phyloP scores from a whole-genome alignment of 805 yeast species.

The Komagataella kurtzmanii region DNA sequence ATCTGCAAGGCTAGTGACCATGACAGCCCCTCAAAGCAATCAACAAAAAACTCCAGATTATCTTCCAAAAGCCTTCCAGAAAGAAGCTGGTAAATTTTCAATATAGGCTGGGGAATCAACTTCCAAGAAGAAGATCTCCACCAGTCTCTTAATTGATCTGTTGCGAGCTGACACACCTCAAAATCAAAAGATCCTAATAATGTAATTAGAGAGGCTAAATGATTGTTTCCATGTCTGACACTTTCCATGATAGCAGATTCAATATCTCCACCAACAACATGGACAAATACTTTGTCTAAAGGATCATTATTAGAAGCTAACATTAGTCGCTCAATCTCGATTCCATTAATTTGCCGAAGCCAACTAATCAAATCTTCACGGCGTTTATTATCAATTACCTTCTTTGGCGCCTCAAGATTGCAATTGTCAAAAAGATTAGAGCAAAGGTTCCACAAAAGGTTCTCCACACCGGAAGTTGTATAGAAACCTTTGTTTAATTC shows the following conservation, averaged over 20 bases:
- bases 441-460: slow-evolving; percentile 37
- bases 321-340: slow-evolving; percentile 19
- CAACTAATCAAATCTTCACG: slow-evolving; percentile 39
- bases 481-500: slow-evolving; percentile 11
- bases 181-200: slow-evolving; percentile 60
- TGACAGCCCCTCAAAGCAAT: slow-evolving; percentile 31
- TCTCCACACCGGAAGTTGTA: slow-evolving; percentile 11
- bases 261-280: slow-evolving; percentile 41
- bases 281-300: slow-evolving; percentile 36
- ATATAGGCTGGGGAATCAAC: slow-evolving; percentile 37
- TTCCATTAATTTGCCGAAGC: slow-evolving; percentile 33
- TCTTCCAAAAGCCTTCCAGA: slow-evolving; percentile 31
- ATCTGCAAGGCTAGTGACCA: slow-evolving; percentile 58
- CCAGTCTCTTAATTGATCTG: slow-evolving; percentile 59
- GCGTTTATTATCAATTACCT: slow-evolving; percentile 13
- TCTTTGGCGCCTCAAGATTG: neutral
- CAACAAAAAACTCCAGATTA: slow-evolving; percentile 11
- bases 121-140: slow-evolving; percentile 21
- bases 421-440: slow-evolving; percentile 46
- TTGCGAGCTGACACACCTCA: slow-evolving; percentile 40
- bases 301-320: slow-evolving; percentile 18
- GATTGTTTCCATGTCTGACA: slow-evolving; percentile 45
- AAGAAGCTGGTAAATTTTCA: slow-evolving; percentile 51
- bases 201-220: slow-evolving; percentile 58
- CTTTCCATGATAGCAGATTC: slow-evolving; percentile 52